Conservation (phyloP, 1,139 yeast species). For the Yamadazyma dushanensis region DNA sequence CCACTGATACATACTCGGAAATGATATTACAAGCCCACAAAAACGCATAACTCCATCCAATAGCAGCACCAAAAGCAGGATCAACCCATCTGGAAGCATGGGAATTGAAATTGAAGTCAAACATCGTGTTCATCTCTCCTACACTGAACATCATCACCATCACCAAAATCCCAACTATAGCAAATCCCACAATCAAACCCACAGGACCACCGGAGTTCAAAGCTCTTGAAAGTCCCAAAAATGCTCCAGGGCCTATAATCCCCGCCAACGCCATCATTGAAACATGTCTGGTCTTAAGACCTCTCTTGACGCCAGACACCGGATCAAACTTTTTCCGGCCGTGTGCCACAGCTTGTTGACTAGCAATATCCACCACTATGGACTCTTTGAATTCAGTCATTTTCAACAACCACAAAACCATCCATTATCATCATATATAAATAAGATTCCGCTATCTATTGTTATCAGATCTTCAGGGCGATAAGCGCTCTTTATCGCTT, state of each 20-base stretch:
- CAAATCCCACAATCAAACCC: conserved; percentile 56
- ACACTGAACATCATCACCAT: conserved; percentile 22
- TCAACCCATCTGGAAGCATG: conserved; percentile 41
- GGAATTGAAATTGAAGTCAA: conserved; percentile 34
- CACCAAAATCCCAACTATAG: conserved; percentile 23
- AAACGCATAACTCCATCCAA: conserved; percentile 45
- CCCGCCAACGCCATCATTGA: conserved; percentile 82
- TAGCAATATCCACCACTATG: background rate
- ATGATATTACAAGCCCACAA: conserved; percentile 28
- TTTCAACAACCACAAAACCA: background rate
- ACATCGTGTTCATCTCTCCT: conserved; percentile 34
- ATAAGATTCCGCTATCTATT: too few species aligned
- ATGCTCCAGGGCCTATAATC: conserved; percentile 64
- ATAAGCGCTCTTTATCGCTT: too few species aligned
- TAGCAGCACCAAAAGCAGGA: conserved; percentile 43
- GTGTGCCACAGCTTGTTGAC: background rate
- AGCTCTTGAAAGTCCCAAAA: conserved; percentile 33
- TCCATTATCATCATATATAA: background rate
- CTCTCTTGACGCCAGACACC: conserved; percentile 22
- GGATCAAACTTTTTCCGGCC: conserved; percentile 15
- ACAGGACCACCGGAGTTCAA: conserved; percentile 65
- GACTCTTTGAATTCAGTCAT: background rate
- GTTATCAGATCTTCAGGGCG: too few species aligned
- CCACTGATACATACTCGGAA: conserved; percentile 26
- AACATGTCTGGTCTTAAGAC: conserved; percentile 34